phyloP scores from a whole-genome alignment of 768 basidiomycete genomes.

The Fomitopsis pulvina region DNA sequence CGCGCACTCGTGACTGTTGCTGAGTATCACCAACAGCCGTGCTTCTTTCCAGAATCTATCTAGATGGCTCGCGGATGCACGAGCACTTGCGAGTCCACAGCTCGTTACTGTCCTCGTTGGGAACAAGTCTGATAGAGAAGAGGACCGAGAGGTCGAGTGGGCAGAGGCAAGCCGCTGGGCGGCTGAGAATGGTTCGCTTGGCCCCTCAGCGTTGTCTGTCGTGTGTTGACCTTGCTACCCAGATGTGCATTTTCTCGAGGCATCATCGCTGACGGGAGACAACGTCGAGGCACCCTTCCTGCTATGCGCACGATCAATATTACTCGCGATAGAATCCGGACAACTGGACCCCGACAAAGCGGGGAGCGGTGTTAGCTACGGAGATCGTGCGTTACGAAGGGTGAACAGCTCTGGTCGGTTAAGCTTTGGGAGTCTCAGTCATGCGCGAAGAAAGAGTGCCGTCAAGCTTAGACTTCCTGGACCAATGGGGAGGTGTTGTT shows the following conservation, averaged over 20 bases:
- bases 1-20: conserved; percentile 8
- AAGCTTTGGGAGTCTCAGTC: conserved; percentile 78
- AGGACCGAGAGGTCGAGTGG: conserved; percentile 93
- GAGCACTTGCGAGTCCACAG: conserved; percentile 88
- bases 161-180: conserved; percentile 95
- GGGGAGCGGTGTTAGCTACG: conserved; percentile 94
- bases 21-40: conserved; percentile 46
- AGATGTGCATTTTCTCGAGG: conserved; percentile 94
- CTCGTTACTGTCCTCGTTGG: conserved; percentile 88
- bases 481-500: conserved; percentile 54
- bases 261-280: conserved; percentile 86
- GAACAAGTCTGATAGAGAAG: conserved; percentile 92
- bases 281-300: conserved; percentile 94
- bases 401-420: conserved; percentile 88
- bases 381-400: conserved; percentile 85
- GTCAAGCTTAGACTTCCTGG: conserved; percentile 60
- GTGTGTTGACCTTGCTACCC: conserved; percentile 7
- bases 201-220: not conserved
- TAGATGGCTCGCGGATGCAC: conserved; percentile 89
- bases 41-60: conserved; percentile 79
- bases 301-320: conserved; percentile 78
- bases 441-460: conserved; percentile 49
- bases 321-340: conserved; percentile 88
- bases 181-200: conserved; percentile 75
- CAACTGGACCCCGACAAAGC: conserved; percentile 88